A percentile compares a stretch with the other conserved stretches of the same genome.
Evolutionary conservation across 495 filamentous ascomycete species (phyloP).

Genomic region (Penicillium turbatum): DNA sequence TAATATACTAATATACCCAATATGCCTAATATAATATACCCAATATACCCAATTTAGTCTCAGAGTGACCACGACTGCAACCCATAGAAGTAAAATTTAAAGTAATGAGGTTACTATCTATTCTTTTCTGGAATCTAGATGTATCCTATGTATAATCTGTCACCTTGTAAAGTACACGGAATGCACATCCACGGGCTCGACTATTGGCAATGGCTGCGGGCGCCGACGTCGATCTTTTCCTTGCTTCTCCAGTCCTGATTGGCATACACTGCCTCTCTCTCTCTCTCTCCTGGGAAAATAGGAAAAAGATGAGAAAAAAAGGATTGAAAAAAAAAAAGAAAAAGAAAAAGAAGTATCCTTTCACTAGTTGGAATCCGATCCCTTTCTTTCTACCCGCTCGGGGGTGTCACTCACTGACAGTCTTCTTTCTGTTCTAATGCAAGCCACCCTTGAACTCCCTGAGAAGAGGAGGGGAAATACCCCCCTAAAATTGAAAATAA

Average conservation of each 20-base stretch:
- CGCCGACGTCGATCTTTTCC: conserved; percentile 41
- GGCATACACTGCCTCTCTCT: conserved; percentile 17
- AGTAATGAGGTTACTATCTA: too few species aligned
- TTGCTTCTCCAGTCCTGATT: conserved; percentile 32
- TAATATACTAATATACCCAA: too few species aligned
- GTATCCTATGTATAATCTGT: neutral
- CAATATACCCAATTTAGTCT: too few species aligned
- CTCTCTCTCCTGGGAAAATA: conserved; percentile 1
- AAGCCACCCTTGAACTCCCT: conserved; percentile 27
- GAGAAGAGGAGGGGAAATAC: too few species aligned
- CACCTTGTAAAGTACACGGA: conserved; percentile 23
- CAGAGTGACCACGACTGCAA: too few species aligned
- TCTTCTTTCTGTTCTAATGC: conserved; percentile 32
- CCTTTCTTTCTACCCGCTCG: conserved; percentile 16
- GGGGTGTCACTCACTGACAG: conserved; percentile 26
- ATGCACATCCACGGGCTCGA: conserved; percentile 30
- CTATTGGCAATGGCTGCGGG: conserved; percentile 45
- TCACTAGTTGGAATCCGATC: conserved; percentile 12
- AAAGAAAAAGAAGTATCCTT: conserved; percentile 4
- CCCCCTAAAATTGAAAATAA: too few species aligned
- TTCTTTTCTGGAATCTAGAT: too few species aligned
- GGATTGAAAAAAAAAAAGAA: neutral
- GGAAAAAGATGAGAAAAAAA: neutral
- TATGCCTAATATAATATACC: too few species aligned
- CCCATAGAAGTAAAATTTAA: too few species aligned